Evolutionary conservation across 768 basidiomycete genomes (phyloP).

Genomic region (Mycena crocata): DNA sequence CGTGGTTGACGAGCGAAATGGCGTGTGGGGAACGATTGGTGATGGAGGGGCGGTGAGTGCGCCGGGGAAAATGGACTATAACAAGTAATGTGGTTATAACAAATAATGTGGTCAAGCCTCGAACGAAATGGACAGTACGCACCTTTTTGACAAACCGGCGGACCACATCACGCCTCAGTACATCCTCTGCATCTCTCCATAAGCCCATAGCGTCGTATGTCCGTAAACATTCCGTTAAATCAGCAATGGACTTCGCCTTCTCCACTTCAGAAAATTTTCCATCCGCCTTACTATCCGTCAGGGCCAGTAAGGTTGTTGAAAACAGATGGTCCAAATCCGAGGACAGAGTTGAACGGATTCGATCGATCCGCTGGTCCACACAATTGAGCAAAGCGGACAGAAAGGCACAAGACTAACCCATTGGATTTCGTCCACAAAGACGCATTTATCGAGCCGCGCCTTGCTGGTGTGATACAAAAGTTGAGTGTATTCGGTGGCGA

Average conservation of each 20-base stretch:
- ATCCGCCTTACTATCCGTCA: constrained; percentile 61
- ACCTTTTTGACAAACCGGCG: constrained; percentile 85
- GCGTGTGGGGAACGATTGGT: constrained; percentile 82
- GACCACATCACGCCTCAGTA: constrained; percentile 78
- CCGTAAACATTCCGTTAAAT: constrained; percentile 81
- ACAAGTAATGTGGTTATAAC: constrained; percentile 6
- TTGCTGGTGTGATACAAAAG: constrained; percentile 90
- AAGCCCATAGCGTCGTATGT: constrained; percentile 85
- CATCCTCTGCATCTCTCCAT: constrained; percentile 91
- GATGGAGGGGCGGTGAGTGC: constrained; percentile 77
- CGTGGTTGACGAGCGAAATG: constrained; percentile 57
- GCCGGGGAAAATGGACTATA: constrained; percentile 79
- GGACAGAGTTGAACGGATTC: constrained; percentile 86
- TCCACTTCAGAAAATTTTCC: constrained; percentile 71
- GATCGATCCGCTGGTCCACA: constrained; percentile 72
- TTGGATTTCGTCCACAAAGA: constrained; percentile 85
- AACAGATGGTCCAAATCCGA: constrained; percentile 90
- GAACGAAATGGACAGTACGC: constrained; percentile 15
- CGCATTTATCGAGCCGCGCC: constrained; percentile 80
- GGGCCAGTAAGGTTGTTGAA: constrained; percentile 63
- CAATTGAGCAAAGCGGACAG: constrained; percentile 21
- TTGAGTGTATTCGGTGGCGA: constrained; percentile 93
- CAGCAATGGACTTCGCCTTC: constrained; percentile 68
- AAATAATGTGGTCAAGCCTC: not conserved
- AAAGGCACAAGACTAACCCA: constrained; percentile 67